A percentile compares a stretch with the other conserved stretches of the same genome.
Evolutionary conservation across 768 basidiomycete species (phyloP).

Genomic region (Antrodiella citrinella): DNA sequence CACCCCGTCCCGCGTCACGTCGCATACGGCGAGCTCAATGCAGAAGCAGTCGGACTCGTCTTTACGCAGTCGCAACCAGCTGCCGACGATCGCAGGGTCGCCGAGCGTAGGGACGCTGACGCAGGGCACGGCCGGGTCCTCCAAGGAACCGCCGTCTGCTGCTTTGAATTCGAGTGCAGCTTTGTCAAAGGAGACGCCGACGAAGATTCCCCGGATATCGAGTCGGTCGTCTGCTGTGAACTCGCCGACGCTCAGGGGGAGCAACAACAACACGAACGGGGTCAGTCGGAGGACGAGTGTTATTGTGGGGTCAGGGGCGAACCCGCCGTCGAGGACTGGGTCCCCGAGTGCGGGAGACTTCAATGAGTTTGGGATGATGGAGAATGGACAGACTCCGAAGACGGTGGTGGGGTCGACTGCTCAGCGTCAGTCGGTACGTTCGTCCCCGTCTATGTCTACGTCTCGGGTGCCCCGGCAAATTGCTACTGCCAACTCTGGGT

Average conservation of each 20-base stretch:
- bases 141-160: slow-evolving; percentile 48
- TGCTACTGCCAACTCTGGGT: slow-evolving; percentile 31
- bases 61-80: slow-evolving; percentile 61
- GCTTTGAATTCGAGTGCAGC: slow-evolving; percentile 42
- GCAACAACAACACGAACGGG: slow-evolving; percentile 20
- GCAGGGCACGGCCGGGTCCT: slow-evolving; percentile 31
- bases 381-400: slow-evolving; percentile 43
- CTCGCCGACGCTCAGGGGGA: slow-evolving; percentile 59
- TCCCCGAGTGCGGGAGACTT: slow-evolving; percentile 20
- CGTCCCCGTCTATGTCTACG: slow-evolving; percentile 49
- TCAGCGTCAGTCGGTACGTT: slow-evolving; percentile 51
- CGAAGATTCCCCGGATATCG: slow-evolving; percentile 90
- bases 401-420: slow-evolving; percentile 34
- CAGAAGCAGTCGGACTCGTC: slow-evolving; percentile 83
- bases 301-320: slow-evolving; percentile 48
- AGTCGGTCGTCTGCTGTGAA: slow-evolving; percentile 69
- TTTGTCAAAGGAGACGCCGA: slow-evolving; percentile 76
- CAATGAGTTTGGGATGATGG: slow-evolving; percentile 80
- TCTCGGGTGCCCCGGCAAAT: slow-evolving; percentile 65
- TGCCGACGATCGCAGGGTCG: slow-evolving; percentile 91
- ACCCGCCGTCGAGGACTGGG: slow-evolving; percentile 42
- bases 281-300: slow-evolving; percentile 61
- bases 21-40: slow-evolving; percentile 81
- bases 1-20: slow-evolving; percentile 53
- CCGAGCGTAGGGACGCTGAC: slow-evolving; percentile 71